Percentiles rank a stretch among this genome's conserved stretches.
These are phyloP conservation scores for Saitozyma sp. DNA, from an alignment of 768 basidiomycete species.

Conservation along the genomic window DNA sequence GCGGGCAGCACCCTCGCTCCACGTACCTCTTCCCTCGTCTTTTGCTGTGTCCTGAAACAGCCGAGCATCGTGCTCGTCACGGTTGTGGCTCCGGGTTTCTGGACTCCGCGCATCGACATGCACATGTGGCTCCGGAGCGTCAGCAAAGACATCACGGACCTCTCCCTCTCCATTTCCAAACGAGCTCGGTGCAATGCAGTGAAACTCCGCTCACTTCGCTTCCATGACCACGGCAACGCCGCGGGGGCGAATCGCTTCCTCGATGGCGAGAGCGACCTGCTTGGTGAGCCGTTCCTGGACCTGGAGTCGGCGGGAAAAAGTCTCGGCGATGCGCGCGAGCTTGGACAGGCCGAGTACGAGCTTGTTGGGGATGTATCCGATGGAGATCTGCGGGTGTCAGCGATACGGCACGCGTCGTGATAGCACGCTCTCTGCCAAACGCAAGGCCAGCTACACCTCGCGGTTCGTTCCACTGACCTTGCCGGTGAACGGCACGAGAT, in stretches of 20 bases:
- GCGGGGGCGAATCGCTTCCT: constrained; percentile 95
- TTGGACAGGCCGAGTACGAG: constrained; percentile 94
- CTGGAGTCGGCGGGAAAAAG: constrained; percentile 90
- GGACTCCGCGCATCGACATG: constrained; percentile 99
- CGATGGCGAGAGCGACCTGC: constrained; percentile 96
- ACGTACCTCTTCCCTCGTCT: constrained; percentile 81
- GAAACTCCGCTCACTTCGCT: constrained; percentile 72
- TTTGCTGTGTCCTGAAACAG: constrained; percentile 96
- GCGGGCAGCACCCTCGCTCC: neutral
- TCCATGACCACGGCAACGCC: constrained; percentile 99
- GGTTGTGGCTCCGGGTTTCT: constrained; percentile 94
- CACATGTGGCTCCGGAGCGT: constrained; percentile 73
- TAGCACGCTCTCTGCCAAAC: too few relatives aligned
- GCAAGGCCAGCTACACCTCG: constrained; percentile 3
- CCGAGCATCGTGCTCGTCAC: constrained; percentile 98
- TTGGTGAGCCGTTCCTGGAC: constrained; percentile 97
- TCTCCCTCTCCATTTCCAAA: neutral
- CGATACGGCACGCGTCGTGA: too few relatives aligned
- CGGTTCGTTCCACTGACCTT: too few relatives aligned
- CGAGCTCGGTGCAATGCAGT: constrained; percentile 1
- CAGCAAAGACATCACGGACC: constrained; percentile 2
- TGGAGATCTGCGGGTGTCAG: constrained; percentile 70
- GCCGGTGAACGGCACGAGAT: constrained; percentile 95
- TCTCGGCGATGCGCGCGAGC: constrained; percentile 94
- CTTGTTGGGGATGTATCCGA: constrained; percentile 94